Evolutionary conservation across 2,329 filamentous ascomycete genomes (phyloP).

Genomic region (Tolypocladium nubicola): DNA sequence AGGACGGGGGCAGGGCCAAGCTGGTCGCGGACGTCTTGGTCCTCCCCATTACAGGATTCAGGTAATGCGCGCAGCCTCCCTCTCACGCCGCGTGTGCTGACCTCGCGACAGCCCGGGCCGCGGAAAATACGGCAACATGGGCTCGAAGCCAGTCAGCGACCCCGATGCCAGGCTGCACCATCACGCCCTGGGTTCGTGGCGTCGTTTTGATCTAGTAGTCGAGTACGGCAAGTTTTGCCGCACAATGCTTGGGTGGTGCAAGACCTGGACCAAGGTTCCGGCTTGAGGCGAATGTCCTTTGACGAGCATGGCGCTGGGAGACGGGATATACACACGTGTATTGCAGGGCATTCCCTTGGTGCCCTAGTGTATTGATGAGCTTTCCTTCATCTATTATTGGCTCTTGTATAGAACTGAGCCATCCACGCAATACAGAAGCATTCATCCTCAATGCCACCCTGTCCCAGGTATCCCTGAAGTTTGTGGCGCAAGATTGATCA

Average conservation of each 20-base stretch:
- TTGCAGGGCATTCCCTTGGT: neutral
- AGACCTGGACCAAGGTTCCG: constrained; percentile 11
- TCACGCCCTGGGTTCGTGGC: constrained; percentile 12
- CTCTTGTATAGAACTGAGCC: neutral
- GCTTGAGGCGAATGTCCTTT: neutral
- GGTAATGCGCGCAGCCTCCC: constrained; percentile 5
- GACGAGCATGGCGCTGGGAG: neutral
- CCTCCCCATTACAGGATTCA: constrained; percentile 13
- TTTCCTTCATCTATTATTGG: neutral
- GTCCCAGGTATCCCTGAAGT: no score
- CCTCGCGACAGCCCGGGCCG: constrained; percentile 8
- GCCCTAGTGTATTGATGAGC: neutral
- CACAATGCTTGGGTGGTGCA: constrained; percentile 10
- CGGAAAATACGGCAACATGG: constrained; percentile 13
- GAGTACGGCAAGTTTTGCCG: constrained; percentile 14
- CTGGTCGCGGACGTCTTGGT: constrained; percentile 11
- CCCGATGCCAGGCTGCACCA: constrained; percentile 11
- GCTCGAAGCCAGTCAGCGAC: constrained; percentile 10
- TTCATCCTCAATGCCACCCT: no score
- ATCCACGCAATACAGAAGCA: no score
- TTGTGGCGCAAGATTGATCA: no score
- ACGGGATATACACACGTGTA: neutral
- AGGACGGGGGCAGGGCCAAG: constrained; percentile 11
- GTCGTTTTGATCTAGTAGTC: constrained; percentile 8
- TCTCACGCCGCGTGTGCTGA: neutral